Percentiles rank a stretch among this genome's conserved stretches.
Conservation (phyloP, 2,329 filamentous ascomycete genomes). For the Aspergillus neoniger region DNA sequence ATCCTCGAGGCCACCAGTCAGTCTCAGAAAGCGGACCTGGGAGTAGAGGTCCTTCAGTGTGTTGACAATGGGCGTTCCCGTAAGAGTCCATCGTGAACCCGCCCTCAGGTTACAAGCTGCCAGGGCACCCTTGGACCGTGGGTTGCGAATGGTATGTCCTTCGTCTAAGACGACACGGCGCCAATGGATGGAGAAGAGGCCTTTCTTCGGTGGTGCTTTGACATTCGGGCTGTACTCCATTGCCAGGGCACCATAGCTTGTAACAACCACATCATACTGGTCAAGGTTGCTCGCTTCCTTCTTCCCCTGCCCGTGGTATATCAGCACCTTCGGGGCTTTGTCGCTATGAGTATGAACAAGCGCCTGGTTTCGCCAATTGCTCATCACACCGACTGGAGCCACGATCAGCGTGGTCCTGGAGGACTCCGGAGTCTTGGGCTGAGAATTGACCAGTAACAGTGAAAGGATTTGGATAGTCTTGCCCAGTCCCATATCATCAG, state of each 20-base stretch:
- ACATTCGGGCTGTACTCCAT: slow-evolving; percentile 61
- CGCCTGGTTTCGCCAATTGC: slow-evolving; percentile 84
- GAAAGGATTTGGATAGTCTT: slow-evolving; percentile 88
- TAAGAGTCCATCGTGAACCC: slow-evolving; percentile 75
- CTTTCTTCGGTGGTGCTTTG: slow-evolving; percentile 49
- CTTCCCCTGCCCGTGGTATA: slow-evolving; percentile 69
- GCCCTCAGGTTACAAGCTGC: slow-evolving; percentile 69
- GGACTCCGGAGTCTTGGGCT: slow-evolving; percentile 46
- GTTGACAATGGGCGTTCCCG: slow-evolving; percentile 82
- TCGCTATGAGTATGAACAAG: slow-evolving; percentile 67
- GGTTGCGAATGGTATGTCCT: slow-evolving; percentile 79
- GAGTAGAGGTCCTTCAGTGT: slow-evolving; percentile 79
- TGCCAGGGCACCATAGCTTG: slow-evolving; percentile 77
- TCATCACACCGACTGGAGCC: slow-evolving; percentile 82
- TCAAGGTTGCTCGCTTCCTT: slow-evolving; percentile 62
- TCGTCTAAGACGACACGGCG: slow-evolving; percentile 79
- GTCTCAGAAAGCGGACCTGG: slow-evolving; percentile 72
- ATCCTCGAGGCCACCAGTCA: slow-evolving; percentile 74
- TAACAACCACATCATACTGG: slow-evolving; percentile 75
- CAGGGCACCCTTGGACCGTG: slow-evolving; percentile 68
- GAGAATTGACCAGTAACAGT: slow-evolving; percentile 64
- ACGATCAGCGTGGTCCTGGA: slow-evolving; percentile 73
- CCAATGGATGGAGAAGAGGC: slow-evolving; percentile 69
- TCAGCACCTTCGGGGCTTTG: slow-evolving; percentile 65
- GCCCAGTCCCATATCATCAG: slow-evolving; percentile 90